Base-by-base conservation (phyloP, 768 basidiomycete genomes). In the Crepidotus variabilis region DNA sequence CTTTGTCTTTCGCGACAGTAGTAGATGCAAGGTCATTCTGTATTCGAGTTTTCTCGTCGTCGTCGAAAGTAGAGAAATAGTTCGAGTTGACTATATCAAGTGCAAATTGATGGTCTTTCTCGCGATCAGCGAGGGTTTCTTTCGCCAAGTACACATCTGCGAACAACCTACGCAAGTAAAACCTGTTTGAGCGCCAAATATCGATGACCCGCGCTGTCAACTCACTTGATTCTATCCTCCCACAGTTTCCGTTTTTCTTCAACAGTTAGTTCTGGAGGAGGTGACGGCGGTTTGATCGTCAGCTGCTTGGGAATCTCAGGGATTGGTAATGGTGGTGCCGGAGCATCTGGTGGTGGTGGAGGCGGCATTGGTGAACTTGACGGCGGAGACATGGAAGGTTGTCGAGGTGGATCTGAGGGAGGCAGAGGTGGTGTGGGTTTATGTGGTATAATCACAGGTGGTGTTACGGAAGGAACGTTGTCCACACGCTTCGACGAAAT, bases 341-440 rank as follows among this genome's bases (percentile, higher is more conserved):
- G 43, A 21, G 61, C 18, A 13, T 55, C 43, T 14, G 23, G 57
- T 20, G 51, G 54, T 57, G 63, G 67, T 1, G 70, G 58, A 47
- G 67, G 66, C 2, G 66, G 55, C 18, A 51, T 39, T 20, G 61
- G 2, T 63, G 62, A 55, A 18, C 55, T 55, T 14, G 57, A 43
- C 34, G 58, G 52, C 50, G 71, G 57, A 68, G 73, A 9, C 62
- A 68, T 2, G 6, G 55, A 35, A n/a, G 24, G 13, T 39, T 48
- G 48, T 2, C 3, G 10, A 0, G 22, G 50, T 9, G 48, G 18
- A 9, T 1, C 9, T 7, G 13, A 13, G 22, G 47, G n/a, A 14
- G 51, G 36, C 39, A 67, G 66, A 52, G 39, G 59, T 20, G 39
- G 56, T 49, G 47, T 62, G 54, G n/a, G 45, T 47, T 36, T 39